A percentile compares a stretch with the other conserved stretches of the same genome.
Conservation (phyloP, 805 yeast species). For the Candida dajiaensis region DNA sequence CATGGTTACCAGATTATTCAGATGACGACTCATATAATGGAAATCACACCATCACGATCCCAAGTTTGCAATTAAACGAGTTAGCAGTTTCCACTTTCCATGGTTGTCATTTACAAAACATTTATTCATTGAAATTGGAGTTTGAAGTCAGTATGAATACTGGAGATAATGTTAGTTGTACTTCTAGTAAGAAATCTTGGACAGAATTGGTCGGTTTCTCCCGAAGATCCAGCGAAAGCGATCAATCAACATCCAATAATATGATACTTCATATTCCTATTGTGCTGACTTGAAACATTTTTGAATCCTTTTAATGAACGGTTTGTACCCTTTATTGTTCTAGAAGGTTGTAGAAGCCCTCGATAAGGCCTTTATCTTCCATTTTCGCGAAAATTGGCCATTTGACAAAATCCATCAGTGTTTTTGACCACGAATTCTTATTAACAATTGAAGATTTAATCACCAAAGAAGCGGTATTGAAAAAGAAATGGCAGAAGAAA, state of each 20-base stretch:
- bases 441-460: neutral
- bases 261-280: constrained; percentile 1
- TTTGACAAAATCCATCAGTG: too few species aligned
- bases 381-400: neutral
- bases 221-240: neutral
- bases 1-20: constrained; percentile 17
- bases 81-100: constrained; percentile 15
- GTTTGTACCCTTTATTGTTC: neutral
- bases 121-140: constrained; percentile 10
- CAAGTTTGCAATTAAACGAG: constrained; percentile 6
- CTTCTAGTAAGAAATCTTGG: neutral
- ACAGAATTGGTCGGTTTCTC: neutral
- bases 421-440: too few species aligned
- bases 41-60: constrained; percentile 5
- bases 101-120: constrained; percentile 17
- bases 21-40: constrained; percentile 1
- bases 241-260: neutral
- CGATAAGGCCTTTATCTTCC: too few species aligned
- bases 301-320: neutral
- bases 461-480: neutral
- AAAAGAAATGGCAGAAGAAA: constrained; percentile 15
- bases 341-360: neutral
- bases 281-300: neutral
- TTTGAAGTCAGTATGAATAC: neutral
- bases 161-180: neutral